Evolutionary conservation across 164 flowering plant genomes (phyloP).

Genomic region (Aristolochia contorta): DNA sequence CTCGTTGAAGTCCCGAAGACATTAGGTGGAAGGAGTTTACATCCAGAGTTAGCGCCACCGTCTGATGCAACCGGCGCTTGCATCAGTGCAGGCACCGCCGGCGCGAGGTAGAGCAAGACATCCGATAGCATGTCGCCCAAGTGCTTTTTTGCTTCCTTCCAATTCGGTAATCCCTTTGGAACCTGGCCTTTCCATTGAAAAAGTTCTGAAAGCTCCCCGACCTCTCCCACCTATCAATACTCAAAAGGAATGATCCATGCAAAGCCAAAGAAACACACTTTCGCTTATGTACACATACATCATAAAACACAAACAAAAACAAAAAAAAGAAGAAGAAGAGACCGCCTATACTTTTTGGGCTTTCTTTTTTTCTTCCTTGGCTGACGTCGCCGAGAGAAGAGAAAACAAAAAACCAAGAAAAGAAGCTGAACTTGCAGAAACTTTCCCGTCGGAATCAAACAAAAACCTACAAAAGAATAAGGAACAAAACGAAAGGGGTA

Average conservation of each 20-base stretch:
- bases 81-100: no score
- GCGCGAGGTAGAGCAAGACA: slow-evolving; percentile 43
- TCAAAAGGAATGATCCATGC: not conserved
- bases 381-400: no score
- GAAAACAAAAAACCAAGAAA: no score
- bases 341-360: no score
- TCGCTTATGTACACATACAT: not conserved
- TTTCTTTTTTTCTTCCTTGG: no score
- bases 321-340: not conserved
- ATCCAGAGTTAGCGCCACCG: no score
- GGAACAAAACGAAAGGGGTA: not conserved
- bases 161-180: slow-evolving; percentile 36
- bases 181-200: slow-evolving; percentile 53
- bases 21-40: no score
- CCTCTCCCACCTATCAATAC: slow-evolving; percentile 32
- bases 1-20: no score
- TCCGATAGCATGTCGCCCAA: slow-evolving; percentile 47
- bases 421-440: no score
- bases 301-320: not conserved
- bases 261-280: not conserved
- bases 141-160: slow-evolving; percentile 36
- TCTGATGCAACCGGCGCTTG: no score
- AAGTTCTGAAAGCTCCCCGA: slow-evolving; percentile 39
- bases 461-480: not conserved
- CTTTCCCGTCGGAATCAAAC: no score